Base-by-base conservation (phyloP, 1,139 yeast species). In the Yamadazyma epiphylla region DNA sequence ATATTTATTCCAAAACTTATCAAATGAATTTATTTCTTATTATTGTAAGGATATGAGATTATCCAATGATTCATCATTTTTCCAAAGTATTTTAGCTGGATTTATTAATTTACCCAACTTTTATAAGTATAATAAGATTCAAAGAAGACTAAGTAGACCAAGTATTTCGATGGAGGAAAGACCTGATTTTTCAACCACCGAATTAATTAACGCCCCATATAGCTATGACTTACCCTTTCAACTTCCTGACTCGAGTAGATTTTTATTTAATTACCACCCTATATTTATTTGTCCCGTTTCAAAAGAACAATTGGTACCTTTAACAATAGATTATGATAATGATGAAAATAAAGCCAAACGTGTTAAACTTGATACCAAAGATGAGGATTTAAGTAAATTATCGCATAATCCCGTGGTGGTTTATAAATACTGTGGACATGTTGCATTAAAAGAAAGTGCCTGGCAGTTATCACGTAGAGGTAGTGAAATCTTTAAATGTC, bases 271-370 rank as follows among this genome's bases (percentile, higher is more conserved):
- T 35, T 84, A 78, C 56, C 96, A 88, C 55, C 86, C 95, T 0
- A 79, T 88, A 3, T 88, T 87, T 54, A 88, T 87, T 4, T 88
- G 96, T 53, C 96, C 96, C 0, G 89, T 88, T 2, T 74, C 91
- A 5, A 84, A 86, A 53, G 95, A 87, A 45, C 96, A 89, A 48
- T 46, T 64, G 16, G 49, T 64, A 13, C 74, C 74, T 4, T 46
- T 63, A 15, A 56, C 67, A 2, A 24, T 37, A 1, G 37, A 41
- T 23, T 50, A 49, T 6, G 33, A 28, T 10, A 26, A 28, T 2
- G 26, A 33, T 3, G 48, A 45, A 5, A 43, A 43, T 13, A 35
- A 42, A 21, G 39, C 45, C 19, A 55, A 51, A 42, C 48, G 50
- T 33, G 55, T 32, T 42, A 48, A 40, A 44, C 30, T 45, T 29